A percentile compares a stretch with the other conserved stretches of the same genome.
Evolutionary conservation across 106 monocot genomes (phyloP).

Genomic region (Apostasia shenzhenica): DNA sequence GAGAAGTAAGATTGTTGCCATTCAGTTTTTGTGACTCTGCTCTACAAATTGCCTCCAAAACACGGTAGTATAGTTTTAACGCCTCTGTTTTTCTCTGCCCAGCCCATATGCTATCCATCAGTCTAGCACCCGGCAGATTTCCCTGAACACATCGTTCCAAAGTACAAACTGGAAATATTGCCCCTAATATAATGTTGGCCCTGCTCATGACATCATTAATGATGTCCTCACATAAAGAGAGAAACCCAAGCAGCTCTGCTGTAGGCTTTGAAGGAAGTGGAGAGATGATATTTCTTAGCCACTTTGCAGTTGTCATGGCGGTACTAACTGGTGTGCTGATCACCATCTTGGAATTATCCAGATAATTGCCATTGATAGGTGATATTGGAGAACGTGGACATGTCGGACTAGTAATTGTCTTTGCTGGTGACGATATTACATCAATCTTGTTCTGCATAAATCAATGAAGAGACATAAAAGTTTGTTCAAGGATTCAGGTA

Average conservation of each 20-base stretch:
- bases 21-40: constrained; percentile 68
- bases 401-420: constrained; percentile 55
- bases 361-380: constrained; percentile 26
- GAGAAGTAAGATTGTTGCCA: constrained; percentile 62
- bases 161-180: constrained; percentile 65
- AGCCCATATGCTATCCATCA: constrained; percentile 88
- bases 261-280: constrained; percentile 78
- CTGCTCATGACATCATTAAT: constrained; percentile 56
- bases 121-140: constrained; percentile 32
- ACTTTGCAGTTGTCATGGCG: constrained; percentile 96
- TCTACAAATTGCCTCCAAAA: constrained; percentile 86
- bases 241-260: constrained; percentile 52
- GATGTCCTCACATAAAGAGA: constrained; percentile 64
- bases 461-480: constrained; percentile 5
- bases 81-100: constrained; percentile 90
- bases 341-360: constrained; percentile 29
- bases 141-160: constrained; percentile 36
- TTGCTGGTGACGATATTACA: constrained; percentile 50
- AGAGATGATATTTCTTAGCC: constrained; percentile 76
- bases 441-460: constrained; percentile 54
- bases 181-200: constrained; percentile 63
- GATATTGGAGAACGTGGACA: constrained; percentile 51
- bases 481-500: background rate
- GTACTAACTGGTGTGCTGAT: constrained; percentile 75
- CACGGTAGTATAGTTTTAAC: constrained; percentile 84